Evolutionary conservation across 768 basidiomycete genomes (phyloP), one percentile per base, ranked within the genome.

Genomic region (Termitomyces sp.): DNA sequence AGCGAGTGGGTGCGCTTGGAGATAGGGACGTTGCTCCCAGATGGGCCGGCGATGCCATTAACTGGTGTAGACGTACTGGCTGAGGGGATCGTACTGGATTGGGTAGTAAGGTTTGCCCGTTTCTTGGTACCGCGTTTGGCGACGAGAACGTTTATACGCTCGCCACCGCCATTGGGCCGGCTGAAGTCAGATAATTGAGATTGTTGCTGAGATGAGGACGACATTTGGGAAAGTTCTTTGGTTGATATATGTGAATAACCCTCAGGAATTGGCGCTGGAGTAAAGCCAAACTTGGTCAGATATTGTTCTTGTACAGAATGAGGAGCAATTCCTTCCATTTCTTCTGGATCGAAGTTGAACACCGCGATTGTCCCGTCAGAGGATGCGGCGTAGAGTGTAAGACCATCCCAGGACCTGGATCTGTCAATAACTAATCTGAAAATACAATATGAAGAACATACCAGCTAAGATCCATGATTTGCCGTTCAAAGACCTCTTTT

Each of bases 391-490:
- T 96, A 98, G 0, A 99, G 81, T 2, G 91, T 91, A 45, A 91
- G 79, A 9, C 97, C 97, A 67, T 98, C 95, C 71, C 83, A 85
- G 9, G 95, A 95, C 95, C 95, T 97, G 62, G 4, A 42, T 51
- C 22, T 9, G n/a, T 49, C 10, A 44, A 22, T 33, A 26, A 36
- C 27, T 18, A 53, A 59, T 52, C 44, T 62, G 34, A 34, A 50
- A 53, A 34, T 20, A 26, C 4, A 26, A 24, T 26, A 49, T 36
- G 47, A 58, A 61, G 32, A 34, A 68, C 88, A 64, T 65, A 95
- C 97, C 97, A 99, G 67, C 87, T 92, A 18, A 99, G 78, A 70
- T 99, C 97, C 82, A 98, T 88, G 48, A 98, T 92, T 64, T 95
- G 92, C 58, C 95, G 76, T 54, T 95, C 95, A 62, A 98, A 98